phyloP scores from a whole-genome alignment of 805 yeast species.

The Pichia kluyveri region DNA sequence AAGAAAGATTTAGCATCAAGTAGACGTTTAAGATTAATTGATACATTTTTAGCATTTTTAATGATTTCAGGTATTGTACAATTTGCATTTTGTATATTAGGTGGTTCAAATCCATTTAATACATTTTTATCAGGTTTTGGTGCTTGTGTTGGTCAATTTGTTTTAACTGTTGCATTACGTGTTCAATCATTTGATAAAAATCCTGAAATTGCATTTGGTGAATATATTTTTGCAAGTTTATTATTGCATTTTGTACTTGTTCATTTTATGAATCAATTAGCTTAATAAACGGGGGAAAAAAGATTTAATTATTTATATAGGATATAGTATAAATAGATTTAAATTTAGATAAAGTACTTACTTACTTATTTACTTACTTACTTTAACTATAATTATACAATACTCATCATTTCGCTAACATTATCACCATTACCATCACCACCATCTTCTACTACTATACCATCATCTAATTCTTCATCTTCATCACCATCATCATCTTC shows the following conservation, averaged over 20 bases:
- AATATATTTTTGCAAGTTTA: slow-evolving; percentile 79
- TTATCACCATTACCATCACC: slow-evolving; percentile 12
- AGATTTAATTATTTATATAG: too few species aligned
- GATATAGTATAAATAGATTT: neutral
- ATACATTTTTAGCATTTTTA: slow-evolving; percentile 64
- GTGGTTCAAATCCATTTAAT: slow-evolving; percentile 93
- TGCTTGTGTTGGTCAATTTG: slow-evolving; percentile 92
- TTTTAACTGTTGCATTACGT: slow-evolving; percentile 72
- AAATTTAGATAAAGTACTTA: too few species aligned
- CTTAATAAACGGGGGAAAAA: too few species aligned
- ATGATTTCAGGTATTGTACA: slow-evolving; percentile 71
- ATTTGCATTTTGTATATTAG: slow-evolving; percentile 62
- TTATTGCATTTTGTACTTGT: slow-evolving; percentile 79
- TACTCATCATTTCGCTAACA: slow-evolving; percentile 28
- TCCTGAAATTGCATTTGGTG: slow-evolving; percentile 67
- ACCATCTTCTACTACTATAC: slow-evolving; percentile 1
- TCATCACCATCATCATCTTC: slow-evolving; percentile 6
- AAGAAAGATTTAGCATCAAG: slow-evolving; percentile 20
- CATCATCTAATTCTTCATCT: neutral
- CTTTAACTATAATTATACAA: slow-evolving; percentile 5
- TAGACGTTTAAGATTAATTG: slow-evolving; percentile 56
- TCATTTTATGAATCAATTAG: slow-evolving; percentile 74
- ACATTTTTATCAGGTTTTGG: slow-evolving; percentile 92
- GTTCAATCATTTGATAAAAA: slow-evolving; percentile 44
- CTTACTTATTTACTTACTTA: too few species aligned